Evolutionary conservation across 169 alveolate species (phyloP), one percentile per base, ranked within the genome.

Genomic region (Babesia sp.): DNA sequence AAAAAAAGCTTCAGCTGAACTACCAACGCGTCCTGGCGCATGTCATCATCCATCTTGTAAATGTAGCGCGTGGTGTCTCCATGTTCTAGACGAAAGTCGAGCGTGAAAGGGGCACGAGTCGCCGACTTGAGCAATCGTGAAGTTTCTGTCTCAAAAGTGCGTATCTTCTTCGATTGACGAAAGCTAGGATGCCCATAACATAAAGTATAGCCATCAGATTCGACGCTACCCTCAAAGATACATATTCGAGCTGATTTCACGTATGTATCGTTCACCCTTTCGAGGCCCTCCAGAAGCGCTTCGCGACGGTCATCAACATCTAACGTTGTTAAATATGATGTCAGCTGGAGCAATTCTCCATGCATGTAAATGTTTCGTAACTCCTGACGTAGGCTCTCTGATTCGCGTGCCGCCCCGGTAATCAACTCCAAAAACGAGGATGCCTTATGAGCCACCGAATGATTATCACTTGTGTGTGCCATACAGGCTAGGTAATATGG

Each of bases 21-120:
- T 5, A 94, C 95, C 9, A 94, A 84, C 14, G 88, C 82, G 67
- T 94, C 97, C 67, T 94, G 93, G 3, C 96, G 80, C 29, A 92
- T 74, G 56, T 94, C 96, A 71, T 94, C 97, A 64, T 86, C 90
- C 53, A 90, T 82, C 71, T 94, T 94, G 54, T 79, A 79, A 3
- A 79, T 70, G 77, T 79, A 79, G 20, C 81, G 59, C 44, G 41
- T 59, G 24, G 39, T 45, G 29, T 42, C 34, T 0, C 58, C 57
- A 55, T 20, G 20, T 11, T 50, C 63, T 22, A 71, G 59, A 9
- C 46, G 41, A 36, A 56, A 79, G 36, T 63, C 66, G 14, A 79
- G 46, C 78, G 53, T 71, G 48, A 70, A 79, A 2, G 87, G 87
- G 22, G 76, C 69, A 8, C 87, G 34, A 24, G 81, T 70, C 18